Base-by-base conservation (phyloP, 768 basidiomycete genomes). In the Crassisporium funariophilum region DNA sequence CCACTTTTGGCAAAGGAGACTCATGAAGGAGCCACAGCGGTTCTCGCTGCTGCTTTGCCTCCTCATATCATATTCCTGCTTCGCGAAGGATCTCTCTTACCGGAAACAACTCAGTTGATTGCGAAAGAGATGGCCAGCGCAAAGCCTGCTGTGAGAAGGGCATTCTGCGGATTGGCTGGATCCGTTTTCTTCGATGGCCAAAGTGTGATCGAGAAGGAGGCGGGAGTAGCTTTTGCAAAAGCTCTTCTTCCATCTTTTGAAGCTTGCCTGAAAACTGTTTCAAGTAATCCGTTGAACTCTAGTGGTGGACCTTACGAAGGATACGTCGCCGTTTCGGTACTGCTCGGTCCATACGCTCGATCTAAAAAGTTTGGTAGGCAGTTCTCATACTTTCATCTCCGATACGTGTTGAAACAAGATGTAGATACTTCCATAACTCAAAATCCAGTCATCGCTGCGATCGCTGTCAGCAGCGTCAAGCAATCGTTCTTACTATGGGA, bases 401-500 rank as follows among this genome's bases (percentile, higher is more conserved):
- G 27, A 34, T 25, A 41, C 52, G 43, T 36, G 29, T 45, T 49
- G 15, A 47, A 49, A 19, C 35, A 16, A 11, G 29, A 27, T 35
- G 15, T 54, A 59, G 84, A 72, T 43, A 73, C 79, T 39, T 42
- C 70, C 8, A 72, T 80, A 16, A 68, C 76, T 17, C 72, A 69
- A 53, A 82, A 83, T 60, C 40, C 75, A 21, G 64, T 65, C 2
- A 52, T 80, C n/a, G 71, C 75, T 24, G 65, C 74, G 1, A 62
- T 88, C n/a, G 59, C 64, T 13, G 64, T 81, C 0, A 68, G 72
- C 11, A 58, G 69, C 10, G 68, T 78, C 17, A 97, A 92, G 60
- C 88, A 91, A 0, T 86, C 88, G 1, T 97, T 97, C 69, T 65
- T 98, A 31, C 56, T 95, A 11, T 91, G 82, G 81, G 93, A 95